Evolutionary conservation across 1,284 basidiomycete species (phyloP).

Genomic region (Malassezia arunalokei): DNA sequence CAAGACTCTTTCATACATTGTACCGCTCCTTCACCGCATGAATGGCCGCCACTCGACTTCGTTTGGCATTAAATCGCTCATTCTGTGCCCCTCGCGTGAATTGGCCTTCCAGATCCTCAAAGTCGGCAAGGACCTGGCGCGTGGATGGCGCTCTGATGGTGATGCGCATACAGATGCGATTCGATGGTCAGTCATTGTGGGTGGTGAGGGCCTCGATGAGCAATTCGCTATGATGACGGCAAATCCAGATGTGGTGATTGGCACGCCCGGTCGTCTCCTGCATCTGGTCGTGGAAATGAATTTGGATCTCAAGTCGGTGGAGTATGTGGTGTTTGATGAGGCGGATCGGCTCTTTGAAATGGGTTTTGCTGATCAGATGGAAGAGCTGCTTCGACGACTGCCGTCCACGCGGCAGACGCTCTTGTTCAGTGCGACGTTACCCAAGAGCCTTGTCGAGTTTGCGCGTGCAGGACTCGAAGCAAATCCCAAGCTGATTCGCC

Average conservation of each 20-base stretch:
- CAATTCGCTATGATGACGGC: slow-evolving; percentile 90
- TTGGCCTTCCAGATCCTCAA: slow-evolving; percentile 83
- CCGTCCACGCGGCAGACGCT: slow-evolving; percentile 77
- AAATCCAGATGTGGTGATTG: slow-evolving; percentile 61
- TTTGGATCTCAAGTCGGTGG: slow-evolving; percentile 71
- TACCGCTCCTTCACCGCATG: slow-evolving; percentile 78
- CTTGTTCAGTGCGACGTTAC: slow-evolving; percentile 89
- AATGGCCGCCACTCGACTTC: slow-evolving; percentile 65
- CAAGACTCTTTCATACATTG: slow-evolving; percentile 90
- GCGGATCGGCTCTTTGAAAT: slow-evolving; percentile 95
- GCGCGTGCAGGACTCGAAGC: slow-evolving; percentile 79
- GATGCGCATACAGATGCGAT: slow-evolving; percentile 54
- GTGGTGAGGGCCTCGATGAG: slow-evolving; percentile 87
- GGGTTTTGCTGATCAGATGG: slow-evolving; percentile 84
- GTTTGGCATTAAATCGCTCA: slow-evolving; percentile 75
- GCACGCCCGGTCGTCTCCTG: slow-evolving; percentile 89
- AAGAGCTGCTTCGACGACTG: slow-evolving; percentile 78
- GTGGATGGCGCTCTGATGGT: slow-evolving; percentile 55
- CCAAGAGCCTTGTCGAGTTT: slow-evolving; percentile 90
- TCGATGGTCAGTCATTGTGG: slow-evolving; percentile 87
- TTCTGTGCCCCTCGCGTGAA: slow-evolving; percentile 84
- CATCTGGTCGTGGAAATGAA: slow-evolving; percentile 96
- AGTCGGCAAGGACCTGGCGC: slow-evolving; percentile 82
- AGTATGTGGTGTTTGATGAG: slow-evolving; percentile 94
- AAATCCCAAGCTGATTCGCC: slow-evolving; percentile 82